These are phyloP conservation scores for Penicillium brevicompactum DNA, from an alignment of 2,329 filamentous ascomycete species.

Conservation along the genomic window DNA sequence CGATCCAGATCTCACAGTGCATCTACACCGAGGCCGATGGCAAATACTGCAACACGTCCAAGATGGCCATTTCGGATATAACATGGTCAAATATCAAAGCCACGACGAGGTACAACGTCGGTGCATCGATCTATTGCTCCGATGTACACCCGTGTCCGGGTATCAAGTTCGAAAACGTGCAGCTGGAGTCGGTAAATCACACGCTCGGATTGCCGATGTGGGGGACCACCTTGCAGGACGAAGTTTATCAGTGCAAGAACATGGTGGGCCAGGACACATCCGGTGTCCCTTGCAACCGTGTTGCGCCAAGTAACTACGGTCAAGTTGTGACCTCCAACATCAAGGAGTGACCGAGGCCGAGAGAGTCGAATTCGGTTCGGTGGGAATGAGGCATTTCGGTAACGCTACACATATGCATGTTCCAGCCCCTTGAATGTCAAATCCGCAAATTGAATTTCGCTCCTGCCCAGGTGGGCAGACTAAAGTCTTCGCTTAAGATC, in stretches of 20 bases:
- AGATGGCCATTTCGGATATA: constrained; percentile 50
- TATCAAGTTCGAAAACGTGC: constrained; percentile 49
- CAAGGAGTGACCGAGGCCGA: constrained; percentile 3
- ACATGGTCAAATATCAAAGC: constrained; percentile 55
- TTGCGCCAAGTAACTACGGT: constrained; percentile 26
- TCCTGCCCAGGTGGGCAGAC: not conserved
- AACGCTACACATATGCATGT: not conserved
- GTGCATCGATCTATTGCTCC: constrained; percentile 50
- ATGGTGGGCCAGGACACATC: constrained; percentile 30
- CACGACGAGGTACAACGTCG: constrained; percentile 53
- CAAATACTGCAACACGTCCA: constrained; percentile 41
- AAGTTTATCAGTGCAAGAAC: constrained; percentile 48
- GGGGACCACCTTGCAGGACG: constrained; percentile 28
- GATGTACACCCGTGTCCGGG: constrained; percentile 47
- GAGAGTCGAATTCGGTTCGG: too few relatives aligned
- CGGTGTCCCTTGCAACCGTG: constrained; percentile 29
- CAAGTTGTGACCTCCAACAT: constrained; percentile 20
- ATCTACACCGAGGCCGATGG: constrained; percentile 25
- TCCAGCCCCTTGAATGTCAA: not conserved
- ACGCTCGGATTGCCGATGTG: constrained; percentile 33
- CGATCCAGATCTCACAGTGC: constrained; percentile 30
- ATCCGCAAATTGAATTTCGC: not conserved
- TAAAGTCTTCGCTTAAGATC: not conserved
- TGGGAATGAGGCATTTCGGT: too few relatives aligned
- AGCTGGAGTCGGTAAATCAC: constrained; percentile 47